These are phyloP conservation scores for Puccinia brachypodii DNA, from an alignment of 1,284 basidiomycete species.

Conservation along the genomic window DNA sequence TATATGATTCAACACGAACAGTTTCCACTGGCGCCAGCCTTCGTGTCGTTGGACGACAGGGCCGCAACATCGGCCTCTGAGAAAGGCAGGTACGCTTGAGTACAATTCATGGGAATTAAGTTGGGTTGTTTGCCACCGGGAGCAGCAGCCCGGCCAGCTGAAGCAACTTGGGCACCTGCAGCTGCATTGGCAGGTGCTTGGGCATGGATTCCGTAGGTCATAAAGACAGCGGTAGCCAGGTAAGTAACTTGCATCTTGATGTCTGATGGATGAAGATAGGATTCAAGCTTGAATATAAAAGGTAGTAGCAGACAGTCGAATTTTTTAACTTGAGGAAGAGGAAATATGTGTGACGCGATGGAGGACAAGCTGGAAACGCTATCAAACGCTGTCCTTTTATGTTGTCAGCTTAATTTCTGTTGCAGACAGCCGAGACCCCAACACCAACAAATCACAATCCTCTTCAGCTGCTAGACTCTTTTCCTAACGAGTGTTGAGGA, in stretches of 20 bases:
- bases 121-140: slow-evolving; percentile 1
- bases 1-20: not conserved
- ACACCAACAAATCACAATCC: not conserved
- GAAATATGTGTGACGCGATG: not conserved
- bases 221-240: slow-evolving; percentile 3
- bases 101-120: slow-evolving; percentile 12
- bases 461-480: not conserved
- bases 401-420: not conserved
- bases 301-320: not conserved
- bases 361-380: not conserved
- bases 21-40: slow-evolving; percentile 1
- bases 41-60: slow-evolving; percentile 27
- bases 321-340: not conserved
- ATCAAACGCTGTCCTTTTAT: not conserved
- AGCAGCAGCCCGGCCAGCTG: slow-evolving; percentile 1
- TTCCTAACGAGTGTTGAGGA: slow-evolving; percentile 8
- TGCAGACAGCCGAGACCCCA: not conserved
- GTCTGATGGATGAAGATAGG: not conserved
- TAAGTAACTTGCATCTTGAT: slow-evolving; percentile 14
- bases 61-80: slow-evolving; percentile 33
- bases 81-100: slow-evolving; percentile 37
- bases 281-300: not conserved
- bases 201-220: not conserved
- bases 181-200: not conserved
- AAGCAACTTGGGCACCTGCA: not conserved